Percentiles rank a stretch among this genome's conserved stretches.
Conservation (phyloP, 2,329 filamentous ascomycete genomes). For the Alternaria brassicicola region DNA sequence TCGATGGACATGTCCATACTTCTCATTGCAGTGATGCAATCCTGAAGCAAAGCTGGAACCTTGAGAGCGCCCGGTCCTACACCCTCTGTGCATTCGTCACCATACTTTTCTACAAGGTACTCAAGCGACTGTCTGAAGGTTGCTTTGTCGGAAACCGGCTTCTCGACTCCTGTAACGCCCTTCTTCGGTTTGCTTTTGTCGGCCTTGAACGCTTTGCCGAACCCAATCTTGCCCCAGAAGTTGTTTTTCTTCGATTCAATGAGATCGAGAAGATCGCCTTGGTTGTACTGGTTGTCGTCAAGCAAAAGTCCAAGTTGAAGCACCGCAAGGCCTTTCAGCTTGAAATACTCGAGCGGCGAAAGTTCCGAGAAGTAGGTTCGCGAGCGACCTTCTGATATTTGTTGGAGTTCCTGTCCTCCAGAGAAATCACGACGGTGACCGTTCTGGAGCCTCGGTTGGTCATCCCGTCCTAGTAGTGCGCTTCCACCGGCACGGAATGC, state of each 20-base stretch:
- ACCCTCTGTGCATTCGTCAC: constrained; percentile 96
- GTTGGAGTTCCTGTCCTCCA: constrained; percentile 57
- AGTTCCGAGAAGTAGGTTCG: constrained; percentile 96
- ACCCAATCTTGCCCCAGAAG: constrained; percentile 98
- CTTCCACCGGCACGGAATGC: constrained; percentile 77
- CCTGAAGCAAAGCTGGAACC: constrained; percentile 93
- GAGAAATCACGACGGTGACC: constrained; percentile 73
- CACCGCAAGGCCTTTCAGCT: constrained; percentile 92
- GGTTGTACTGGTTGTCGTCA: constrained; percentile 87
- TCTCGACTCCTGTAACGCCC: constrained; percentile 62
- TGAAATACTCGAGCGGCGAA: constrained; percentile 95
- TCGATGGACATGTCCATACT: constrained; percentile 99
- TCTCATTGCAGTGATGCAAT: constrained; percentile 90
- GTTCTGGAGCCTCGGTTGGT: constrained; percentile 68
- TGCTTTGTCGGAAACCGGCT: constrained; percentile 65
- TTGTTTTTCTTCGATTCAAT: constrained; percentile 93
- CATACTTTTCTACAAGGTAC: constrained; percentile 86
- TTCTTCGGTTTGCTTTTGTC: constrained; percentile 72
- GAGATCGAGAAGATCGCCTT: constrained; percentile 88
- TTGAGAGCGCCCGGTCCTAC: constrained; percentile 89
- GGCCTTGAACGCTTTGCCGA: constrained; percentile 73
- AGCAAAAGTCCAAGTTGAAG: constrained; percentile 93
- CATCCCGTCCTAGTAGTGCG: constrained; percentile 67
- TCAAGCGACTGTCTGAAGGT: constrained; percentile 92
- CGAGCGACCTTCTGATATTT: constrained; percentile 59